Evolutionary conservation across 768 basidiomycete species (phyloP), one percentile per base, ranked within the genome.

Genomic region (Baorangia bicolor): DNA sequence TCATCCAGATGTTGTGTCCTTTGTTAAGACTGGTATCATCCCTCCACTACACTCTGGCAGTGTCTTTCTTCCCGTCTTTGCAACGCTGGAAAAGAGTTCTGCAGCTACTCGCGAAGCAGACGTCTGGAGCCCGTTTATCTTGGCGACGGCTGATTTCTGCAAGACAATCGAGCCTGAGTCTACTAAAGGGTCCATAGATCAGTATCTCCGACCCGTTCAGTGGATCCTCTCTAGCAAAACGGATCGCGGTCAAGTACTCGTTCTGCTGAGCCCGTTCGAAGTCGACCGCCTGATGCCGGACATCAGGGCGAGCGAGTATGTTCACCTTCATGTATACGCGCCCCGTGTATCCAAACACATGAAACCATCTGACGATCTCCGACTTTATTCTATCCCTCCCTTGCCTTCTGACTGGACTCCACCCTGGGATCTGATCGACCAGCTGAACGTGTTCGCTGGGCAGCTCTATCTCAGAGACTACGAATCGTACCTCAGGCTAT

Each of bases 251-350:
- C 49, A 28, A 4, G 42, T 37, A 11, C 61, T 76, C 27, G 63
- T 81, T 34, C n/a, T n/a, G n/a, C n/a, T n/a, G n/a, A n/a, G n/a
- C n/a, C n/a, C n/a, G n/a, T n/a, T n/a, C n/a, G n/a, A 79, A 59
- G 75, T 65, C 18, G 67, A 78, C 43, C 53, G 55, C 30, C 67
- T 78, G 18, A 64, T 77, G 14, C 68, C 75, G 64, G 33, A 40
- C 3, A 76, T 80, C 48, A 73, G 69, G 9, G 27, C 23, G 25
- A 71, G 69, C 62, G 61, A 64, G 11, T 21, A 55, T 9, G 73
- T 76, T 10, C 65, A 71, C 45, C 67, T 80, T 18, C 77, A 77
- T 55, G 41, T 73, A 1, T 80, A 79, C 52, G 59, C 75, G 7
- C 75, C 78, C 8, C 63, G 73, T 4, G 72, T 73, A 34, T 71